A percentile compares a stretch with the other conserved stretches of the same genome.
phyloP scores from a whole-genome alignment of 441 rosid species.

The Pelargonium cotyledonis region DNA sequence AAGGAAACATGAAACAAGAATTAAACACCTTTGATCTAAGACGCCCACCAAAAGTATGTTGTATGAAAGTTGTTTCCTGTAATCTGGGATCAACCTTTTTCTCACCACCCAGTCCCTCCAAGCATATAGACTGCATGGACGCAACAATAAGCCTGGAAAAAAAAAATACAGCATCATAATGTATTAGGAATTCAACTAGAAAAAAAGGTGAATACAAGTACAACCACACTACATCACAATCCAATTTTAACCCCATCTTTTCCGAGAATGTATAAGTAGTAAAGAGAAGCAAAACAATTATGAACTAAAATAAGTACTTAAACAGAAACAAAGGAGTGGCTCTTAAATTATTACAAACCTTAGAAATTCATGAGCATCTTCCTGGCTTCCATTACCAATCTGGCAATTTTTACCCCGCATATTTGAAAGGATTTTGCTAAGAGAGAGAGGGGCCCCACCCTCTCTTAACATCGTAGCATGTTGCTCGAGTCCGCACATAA shows the following conservation, averaged over 20 bases:
- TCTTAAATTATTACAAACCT: slow-evolving; percentile 35
- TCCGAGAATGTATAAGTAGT: not conserved
- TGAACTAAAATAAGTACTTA: not conserved
- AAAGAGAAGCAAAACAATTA: slow-evolving; percentile 6
- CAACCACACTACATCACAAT: slow-evolving; percentile 8
- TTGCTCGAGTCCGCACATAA: slow-evolving; percentile 84
- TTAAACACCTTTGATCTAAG: slow-evolving; percentile 61
- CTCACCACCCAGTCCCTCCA: slow-evolving; percentile 78
- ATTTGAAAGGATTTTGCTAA: slow-evolving; percentile 56
- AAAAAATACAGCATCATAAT: not conserved
- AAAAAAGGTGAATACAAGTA: no score
- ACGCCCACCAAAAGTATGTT: slow-evolving; percentile 72
- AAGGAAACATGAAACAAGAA: not conserved
- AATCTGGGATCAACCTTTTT: slow-evolving; percentile 53
- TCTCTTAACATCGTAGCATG: slow-evolving; percentile 65
- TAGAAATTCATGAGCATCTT: slow-evolving; percentile 90
- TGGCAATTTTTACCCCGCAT: slow-evolving; percentile 57
- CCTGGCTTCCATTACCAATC: slow-evolving; percentile 82
- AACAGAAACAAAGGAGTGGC: slow-evolving; percentile 10
- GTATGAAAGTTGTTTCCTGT: slow-evolving; percentile 86
- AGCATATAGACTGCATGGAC: slow-evolving; percentile 77
- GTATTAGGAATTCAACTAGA: not conserved
- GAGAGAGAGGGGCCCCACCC: slow-evolving; percentile 62
- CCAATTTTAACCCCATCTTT: not conserved
- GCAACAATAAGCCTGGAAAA: slow-evolving; percentile 59